A percentile compares a stretch with the other conserved stretches of the same genome.
Evolutionary conservation across 768 basidiomycete species (phyloP).

Genomic region (Naematelia encephala): DNA sequence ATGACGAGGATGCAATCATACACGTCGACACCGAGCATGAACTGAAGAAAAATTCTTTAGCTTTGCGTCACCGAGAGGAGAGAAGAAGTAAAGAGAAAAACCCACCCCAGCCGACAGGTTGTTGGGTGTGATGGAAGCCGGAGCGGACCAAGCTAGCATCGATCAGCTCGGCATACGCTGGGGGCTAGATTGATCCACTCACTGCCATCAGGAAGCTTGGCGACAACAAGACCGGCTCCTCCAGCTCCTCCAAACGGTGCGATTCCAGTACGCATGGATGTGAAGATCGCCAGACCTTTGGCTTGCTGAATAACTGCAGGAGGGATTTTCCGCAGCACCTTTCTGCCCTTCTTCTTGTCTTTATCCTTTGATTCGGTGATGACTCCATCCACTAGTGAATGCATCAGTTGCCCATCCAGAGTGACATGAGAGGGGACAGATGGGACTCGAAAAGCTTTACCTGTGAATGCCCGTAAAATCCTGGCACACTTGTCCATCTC

Average conservation of each 20-base stretch:
- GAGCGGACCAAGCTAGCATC: conserved; percentile 46
- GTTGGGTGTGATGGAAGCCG: conserved; percentile 48
- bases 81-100: not conserved
- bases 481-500: conserved; percentile 50
- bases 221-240: conserved; percentile 50
- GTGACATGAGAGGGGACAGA: not conserved
- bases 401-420: not conserved
- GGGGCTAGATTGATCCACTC: conserved; percentile 13
- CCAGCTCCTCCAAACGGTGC: conserved; percentile 51
- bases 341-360: conserved; percentile 25
- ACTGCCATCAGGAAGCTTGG: conserved; percentile 48
- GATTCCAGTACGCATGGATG: conserved; percentile 46
- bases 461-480: conserved; percentile 49
- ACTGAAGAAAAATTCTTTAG: conserved; percentile 11
- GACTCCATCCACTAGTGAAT: conserved; percentile 28
- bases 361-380: conserved; percentile 25
- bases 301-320: conserved; percentile 41
- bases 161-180: conserved; percentile 6
- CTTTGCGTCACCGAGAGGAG: not conserved
- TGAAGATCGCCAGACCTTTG: conserved; percentile 49
- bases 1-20: conserved; percentile 51
- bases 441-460: conserved; percentile 26
- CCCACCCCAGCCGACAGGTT: conserved; percentile 46
- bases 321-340: conserved; percentile 50
- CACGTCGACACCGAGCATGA: conserved; percentile 50